Percentiles rank a stretch among this genome's conserved stretches.
Conservation (phyloP, 2,329 filamentous ascomycete species). For the Trichoderma simmonsii region DNA sequence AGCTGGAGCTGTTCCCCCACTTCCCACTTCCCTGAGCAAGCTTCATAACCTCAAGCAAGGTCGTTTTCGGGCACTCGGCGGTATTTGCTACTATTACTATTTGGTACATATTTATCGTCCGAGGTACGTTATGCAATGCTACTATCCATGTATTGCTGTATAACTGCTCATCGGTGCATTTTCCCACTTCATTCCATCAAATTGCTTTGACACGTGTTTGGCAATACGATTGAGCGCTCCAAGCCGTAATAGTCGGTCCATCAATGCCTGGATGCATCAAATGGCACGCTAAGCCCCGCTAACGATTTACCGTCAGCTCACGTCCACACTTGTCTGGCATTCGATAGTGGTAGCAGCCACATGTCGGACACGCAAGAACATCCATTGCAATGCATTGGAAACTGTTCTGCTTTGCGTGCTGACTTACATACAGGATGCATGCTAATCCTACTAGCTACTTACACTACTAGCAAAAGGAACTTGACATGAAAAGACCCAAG, state of each 20-base stretch:
- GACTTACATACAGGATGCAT: not conserved
- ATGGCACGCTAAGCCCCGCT: constrained; percentile 15
- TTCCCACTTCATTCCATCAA: not conserved
- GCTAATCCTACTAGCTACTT: not conserved
- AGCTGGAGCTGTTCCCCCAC: not conserved
- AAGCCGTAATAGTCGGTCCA: not conserved
- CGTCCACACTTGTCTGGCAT: not conserved
- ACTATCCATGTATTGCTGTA: not conserved
- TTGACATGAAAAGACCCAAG: not conserved
- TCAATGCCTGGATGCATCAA: not conserved
- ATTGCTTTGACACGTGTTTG: not conserved
- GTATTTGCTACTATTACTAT: not conserved
- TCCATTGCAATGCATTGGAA: not conserved
- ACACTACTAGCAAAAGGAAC: not conserved
- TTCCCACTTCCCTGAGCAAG: not conserved
- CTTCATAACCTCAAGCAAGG: not conserved
- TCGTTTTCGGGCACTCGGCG: not conserved
- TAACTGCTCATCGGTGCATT: not conserved
- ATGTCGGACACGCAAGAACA: not conserved
- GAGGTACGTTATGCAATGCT: not conserved
- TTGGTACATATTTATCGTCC: not conserved
- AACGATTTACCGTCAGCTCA: constrained; percentile 11
- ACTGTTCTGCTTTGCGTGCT: not conserved
- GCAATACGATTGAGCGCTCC: not conserved
- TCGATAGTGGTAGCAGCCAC: not conserved